Evolutionary conservation across 164 flowering plant species (phyloP).

Genomic region (Aristolochia californica): DNA sequence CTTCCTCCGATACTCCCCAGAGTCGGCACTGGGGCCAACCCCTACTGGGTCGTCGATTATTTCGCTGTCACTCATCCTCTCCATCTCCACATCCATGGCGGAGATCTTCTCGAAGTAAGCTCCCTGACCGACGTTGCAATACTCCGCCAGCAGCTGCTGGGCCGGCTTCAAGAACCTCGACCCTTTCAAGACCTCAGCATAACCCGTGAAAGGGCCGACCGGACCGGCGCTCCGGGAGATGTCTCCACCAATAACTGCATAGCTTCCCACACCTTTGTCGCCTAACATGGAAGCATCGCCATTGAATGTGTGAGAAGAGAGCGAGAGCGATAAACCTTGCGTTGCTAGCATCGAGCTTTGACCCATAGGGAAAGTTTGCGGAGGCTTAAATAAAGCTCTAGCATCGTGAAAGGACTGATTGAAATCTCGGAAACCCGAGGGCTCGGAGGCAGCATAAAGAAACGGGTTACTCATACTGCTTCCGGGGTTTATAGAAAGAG

Average conservation of each 20-base stretch:
- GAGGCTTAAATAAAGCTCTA: conserved; percentile 24
- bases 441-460: neutral
- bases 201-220: conserved; percentile 80
- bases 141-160: conserved; percentile 62
- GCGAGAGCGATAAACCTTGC: conserved; percentile 51
- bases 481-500: neutral
- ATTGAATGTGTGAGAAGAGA: conserved; percentile 36
- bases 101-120: conserved; percentile 22
- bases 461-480: neutral
- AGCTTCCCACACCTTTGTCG: conserved; percentile 13
- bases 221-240: conserved; percentile 34
- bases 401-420: too few species aligned
- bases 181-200: conserved; percentile 58
- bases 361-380: conserved; percentile 9
- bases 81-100: conserved; percentile 23
- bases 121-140: conserved; percentile 43
- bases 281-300: conserved; percentile 8
- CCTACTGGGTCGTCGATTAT: conserved; percentile 11
- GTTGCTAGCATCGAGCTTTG: conserved; percentile 6
- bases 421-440: too few species aligned
- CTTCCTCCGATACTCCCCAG: conserved; percentile 24
- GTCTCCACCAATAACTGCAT: conserved; percentile 11
- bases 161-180: conserved; percentile 84
- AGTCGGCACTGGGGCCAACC: conserved; percentile 14
- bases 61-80: conserved; percentile 11